Evolutionary conservation across 352 stramenopile species (phyloP), one percentile per base, ranked within the genome.

Genomic region (Phytophthora multivora): DNA sequence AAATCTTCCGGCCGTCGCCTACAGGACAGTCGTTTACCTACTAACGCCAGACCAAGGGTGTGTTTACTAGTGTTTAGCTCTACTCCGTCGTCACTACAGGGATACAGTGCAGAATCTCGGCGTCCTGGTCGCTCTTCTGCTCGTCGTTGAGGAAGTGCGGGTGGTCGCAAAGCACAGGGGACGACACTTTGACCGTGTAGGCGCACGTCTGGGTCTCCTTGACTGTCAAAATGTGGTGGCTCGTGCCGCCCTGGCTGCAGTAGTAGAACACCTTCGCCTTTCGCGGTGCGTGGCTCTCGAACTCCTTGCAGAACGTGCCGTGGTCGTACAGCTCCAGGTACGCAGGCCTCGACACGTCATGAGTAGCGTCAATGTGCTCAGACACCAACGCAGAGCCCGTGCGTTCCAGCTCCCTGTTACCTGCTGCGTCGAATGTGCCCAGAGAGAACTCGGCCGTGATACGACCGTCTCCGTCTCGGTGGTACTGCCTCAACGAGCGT

Each of bases 201-300:
- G 57, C 62, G 60, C 86, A 95, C n/a, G 86, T 95, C 66, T 92
- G 81, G 18, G 77, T 89, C 69, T 95, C 86, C 51, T 92, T 91
- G 43, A 93, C 76, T 2, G 69, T 71, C 18, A 93, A 46, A 46
- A 95, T 91, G 68, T 90, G 79, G 57, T 91, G 77, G 47, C 70
- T 90, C 41, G 65, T 63, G 35, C 74, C 79, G n/a, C 75, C 80
- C 33, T 84, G 77, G 33, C 71, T 89, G 74, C 84, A 93, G 59
- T 88, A 91, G 68, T 89, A 92, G 28, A 82, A 85, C 25, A 92
- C 80, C 23, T 78, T 83, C 7, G 85, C 71, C 45, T 87, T 88
- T 26, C 85, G 80, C 28, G 75, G 75, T 16, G 68, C 80, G 12
- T 68, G 71, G 19, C 71, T 79, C 33, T 90, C 83, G 45, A 88